These are phyloP conservation scores for Gentiana dahurica DNA, from an alignment of 257 asterid genomes.

Conservation along the genomic window DNA sequence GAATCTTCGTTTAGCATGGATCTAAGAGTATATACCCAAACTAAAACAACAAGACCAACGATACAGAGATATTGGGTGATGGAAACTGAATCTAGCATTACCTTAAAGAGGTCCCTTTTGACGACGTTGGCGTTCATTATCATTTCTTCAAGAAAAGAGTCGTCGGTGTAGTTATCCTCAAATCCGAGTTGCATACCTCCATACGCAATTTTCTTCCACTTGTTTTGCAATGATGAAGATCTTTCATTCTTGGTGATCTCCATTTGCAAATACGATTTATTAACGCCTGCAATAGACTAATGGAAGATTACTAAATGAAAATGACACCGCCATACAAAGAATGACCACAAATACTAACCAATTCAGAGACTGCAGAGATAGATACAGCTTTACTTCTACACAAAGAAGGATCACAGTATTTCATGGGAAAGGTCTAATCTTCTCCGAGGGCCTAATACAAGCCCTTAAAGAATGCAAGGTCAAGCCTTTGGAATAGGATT, in stretches of 20 bases:
- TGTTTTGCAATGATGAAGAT: conserved; percentile 31
- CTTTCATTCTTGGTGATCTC: conserved; percentile 24
- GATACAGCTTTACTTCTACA: too few species aligned
- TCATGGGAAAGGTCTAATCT: too few species aligned
- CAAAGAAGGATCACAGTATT: too few species aligned
- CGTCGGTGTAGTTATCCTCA: conserved; percentile 85
- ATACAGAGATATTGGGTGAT: conserved; percentile 83
- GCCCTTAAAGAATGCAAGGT: too few species aligned
- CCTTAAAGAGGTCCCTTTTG: conserved; percentile 73
- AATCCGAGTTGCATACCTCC: conserved; percentile 96
- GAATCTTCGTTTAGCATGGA: conserved; percentile 40
- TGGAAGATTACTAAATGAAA: background rate
- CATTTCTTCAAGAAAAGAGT: conserved; percentile 81
- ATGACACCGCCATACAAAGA: too few species aligned
- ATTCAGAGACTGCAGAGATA: too few species aligned
- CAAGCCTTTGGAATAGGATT: too few species aligned
- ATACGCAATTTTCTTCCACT: conserved; percentile 86
- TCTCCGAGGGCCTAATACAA: too few species aligned
- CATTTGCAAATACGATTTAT: conserved; percentile 18
- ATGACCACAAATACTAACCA: too few species aligned
- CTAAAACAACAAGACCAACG: conserved; percentile 78
- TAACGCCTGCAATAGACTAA: background rate
- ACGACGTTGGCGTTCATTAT: conserved; percentile 96
- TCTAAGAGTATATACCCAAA: conserved; percentile 76
- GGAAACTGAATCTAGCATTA: conserved; percentile 70